These are phyloP conservation scores for Cicer chorassanicum DNA, from an alignment of 306 rosid genomes.

Conservation along the genomic window DNA sequence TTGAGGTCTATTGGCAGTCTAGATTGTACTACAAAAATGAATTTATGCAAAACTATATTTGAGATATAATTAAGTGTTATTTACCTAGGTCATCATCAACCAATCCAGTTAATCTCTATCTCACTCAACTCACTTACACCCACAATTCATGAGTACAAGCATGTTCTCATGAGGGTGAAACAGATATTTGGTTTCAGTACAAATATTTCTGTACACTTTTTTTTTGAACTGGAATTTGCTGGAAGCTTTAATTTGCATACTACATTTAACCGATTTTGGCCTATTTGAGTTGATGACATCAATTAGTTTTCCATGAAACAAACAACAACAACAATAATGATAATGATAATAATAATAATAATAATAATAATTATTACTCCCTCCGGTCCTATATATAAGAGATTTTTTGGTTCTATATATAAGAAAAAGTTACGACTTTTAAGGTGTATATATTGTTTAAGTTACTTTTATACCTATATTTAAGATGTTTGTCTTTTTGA, in stretches of 20 bases:
- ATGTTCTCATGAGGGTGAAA: no score
- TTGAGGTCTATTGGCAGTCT: constrained; percentile 27
- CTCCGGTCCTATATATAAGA: no score
- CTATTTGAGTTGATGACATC: constrained; percentile 8
- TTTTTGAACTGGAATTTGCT: no score
- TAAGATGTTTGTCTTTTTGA: no score
- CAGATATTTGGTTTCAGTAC: no score
- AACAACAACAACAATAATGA: neutral
- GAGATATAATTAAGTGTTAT: constrained; percentile 16
- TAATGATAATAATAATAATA: neutral
- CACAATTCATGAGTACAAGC: neutral
- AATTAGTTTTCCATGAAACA: constrained; percentile 5
- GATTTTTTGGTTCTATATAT: no score
- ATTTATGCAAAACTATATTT: constrained; percentile 9
- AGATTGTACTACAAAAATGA: constrained; percentile 2
- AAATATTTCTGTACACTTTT: no score
- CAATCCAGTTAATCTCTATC: neutral
- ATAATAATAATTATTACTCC: no score
- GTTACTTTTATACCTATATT: no score
- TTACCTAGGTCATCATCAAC: neutral
- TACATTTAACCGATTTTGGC: neutral
- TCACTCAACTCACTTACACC: neutral
- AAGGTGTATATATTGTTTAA: no score
- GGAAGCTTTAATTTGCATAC: no score
- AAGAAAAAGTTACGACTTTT: no score